These are phyloP conservation scores for Codiaeum variegatum DNA, from an alignment of 441 rosid genomes.

Conservation along the genomic window DNA sequence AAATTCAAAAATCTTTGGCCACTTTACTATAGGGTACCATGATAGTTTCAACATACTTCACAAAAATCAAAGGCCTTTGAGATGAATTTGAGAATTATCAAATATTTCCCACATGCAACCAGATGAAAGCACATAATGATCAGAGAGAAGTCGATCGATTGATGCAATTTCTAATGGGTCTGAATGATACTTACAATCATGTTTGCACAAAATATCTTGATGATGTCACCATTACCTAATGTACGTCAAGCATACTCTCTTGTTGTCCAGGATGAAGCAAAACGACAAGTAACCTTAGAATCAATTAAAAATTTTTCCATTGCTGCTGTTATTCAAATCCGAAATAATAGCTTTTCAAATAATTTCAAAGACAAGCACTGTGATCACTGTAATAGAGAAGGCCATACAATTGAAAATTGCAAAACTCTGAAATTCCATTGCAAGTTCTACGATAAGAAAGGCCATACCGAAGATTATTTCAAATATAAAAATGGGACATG, in stretches of 20 bases:
- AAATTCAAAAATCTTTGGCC: background rate
- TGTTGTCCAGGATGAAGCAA: slow-evolving; percentile 13
- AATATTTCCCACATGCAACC: background rate
- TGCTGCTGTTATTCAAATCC: background rate
- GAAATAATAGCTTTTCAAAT: background rate
- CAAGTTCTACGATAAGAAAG: background rate
- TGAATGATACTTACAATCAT: slow-evolving; percentile 11
- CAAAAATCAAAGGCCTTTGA: background rate
- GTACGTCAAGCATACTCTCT: slow-evolving; percentile 9
- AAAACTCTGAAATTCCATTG: background rate
- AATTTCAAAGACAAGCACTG: slow-evolving; percentile 7
- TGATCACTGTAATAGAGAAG: background rate
- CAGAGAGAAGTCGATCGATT: background rate
- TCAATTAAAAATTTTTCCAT: slow-evolving; percentile 11
- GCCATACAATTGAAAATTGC: background rate
- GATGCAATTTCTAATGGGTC: slow-evolving; percentile 9
- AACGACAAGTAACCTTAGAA: slow-evolving; percentile 12
- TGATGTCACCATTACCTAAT: slow-evolving; percentile 17
- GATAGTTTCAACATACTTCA: background rate
- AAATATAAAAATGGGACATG: background rate
- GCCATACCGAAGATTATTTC: background rate
- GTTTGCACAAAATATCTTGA: slow-evolving; percentile 9
- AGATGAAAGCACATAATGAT: background rate
- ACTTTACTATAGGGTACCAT: slow-evolving; percentile 2
- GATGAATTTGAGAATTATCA: slow-evolving; percentile 4